These are phyloP conservation scores for Aspergillus pseudonomiae DNA, from an alignment of 2,329 filamentous ascomycete genomes.

Conservation along the genomic window DNA sequence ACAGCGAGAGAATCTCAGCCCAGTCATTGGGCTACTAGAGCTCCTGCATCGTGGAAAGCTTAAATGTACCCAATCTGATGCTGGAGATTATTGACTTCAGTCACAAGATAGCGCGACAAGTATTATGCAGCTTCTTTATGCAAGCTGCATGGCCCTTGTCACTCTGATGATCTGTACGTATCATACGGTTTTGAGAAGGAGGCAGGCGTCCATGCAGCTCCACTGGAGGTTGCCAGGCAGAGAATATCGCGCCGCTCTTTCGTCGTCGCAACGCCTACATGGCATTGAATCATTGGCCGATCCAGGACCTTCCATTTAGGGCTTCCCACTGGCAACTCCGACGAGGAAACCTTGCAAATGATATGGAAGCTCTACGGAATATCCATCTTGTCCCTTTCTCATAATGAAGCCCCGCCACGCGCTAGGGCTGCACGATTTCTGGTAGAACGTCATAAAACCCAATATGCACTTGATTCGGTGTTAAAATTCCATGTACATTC, in stretches of 20 bases:
- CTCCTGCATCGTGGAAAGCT: not conserved
- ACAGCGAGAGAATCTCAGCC: not conserved
- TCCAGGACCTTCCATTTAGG: not conserved
- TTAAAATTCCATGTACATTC: no score
- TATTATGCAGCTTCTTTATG: not conserved
- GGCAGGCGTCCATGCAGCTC: no score
- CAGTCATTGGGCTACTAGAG: not conserved
- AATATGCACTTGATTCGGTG: no score
- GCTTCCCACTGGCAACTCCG: not conserved
- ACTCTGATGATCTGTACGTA: no score
- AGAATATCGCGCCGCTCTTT: not conserved
- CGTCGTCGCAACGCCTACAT: not conserved
- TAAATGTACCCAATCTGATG: not conserved
- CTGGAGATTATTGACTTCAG: no score
- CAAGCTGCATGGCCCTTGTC: not conserved
- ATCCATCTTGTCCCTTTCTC: no score
- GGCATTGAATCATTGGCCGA: not conserved
- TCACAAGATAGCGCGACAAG: no score
- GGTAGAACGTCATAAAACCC: no score
- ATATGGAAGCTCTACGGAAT: not conserved
- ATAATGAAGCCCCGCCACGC: no score
- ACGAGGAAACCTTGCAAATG: not conserved
- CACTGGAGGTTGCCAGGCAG: no score
- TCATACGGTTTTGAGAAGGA: no score
- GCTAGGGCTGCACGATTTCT: no score